Evolutionary conservation across 805 yeast species (phyloP).

Genomic region (Starmerella ratchasimensis): DNA sequence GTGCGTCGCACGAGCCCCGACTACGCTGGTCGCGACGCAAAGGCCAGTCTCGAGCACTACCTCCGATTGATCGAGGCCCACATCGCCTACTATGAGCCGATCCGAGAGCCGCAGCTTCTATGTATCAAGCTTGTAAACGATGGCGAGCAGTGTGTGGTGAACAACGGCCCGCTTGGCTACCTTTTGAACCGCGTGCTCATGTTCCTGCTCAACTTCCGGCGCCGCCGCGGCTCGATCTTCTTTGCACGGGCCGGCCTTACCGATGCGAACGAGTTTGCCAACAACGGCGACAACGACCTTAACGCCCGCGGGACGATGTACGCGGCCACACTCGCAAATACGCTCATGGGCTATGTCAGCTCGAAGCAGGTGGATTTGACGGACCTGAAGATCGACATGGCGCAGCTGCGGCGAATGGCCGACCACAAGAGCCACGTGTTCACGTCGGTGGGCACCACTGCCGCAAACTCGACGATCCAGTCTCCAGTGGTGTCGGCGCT

Average conservation of each 20-base stretch:
- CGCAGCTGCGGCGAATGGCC: constrained; percentile 13
- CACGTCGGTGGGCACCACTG: constrained; percentile 10
- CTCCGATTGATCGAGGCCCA: constrained; percentile 54
- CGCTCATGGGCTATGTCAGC: constrained; percentile 34
- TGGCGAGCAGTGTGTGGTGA: constrained; percentile 69
- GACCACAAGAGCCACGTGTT: constrained; percentile 15
- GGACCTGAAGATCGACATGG: constrained; percentile 13
- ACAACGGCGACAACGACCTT: constrained; percentile 67
- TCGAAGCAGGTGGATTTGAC: constrained; percentile 17
- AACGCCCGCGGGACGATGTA: constrained; percentile 60
- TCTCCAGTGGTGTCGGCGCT: constrained; percentile 6
- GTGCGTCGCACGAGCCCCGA: constrained; percentile 76
- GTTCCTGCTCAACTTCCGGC: constrained; percentile 79
- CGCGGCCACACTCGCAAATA: constrained; percentile 47
- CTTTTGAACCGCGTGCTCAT: constrained; percentile 81
- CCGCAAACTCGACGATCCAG: constrained; percentile 7
- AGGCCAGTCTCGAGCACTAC: constrained; percentile 65
- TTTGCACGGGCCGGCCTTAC: constrained; percentile 47
- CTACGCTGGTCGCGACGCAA: constrained; percentile 60
- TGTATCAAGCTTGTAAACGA: constrained; percentile 82
- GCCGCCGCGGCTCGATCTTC: constrained; percentile 78
- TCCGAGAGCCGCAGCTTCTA: constrained; percentile 48
- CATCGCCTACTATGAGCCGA: constrained; percentile 57
- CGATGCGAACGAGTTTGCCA: constrained; percentile 40
- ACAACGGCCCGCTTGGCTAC: constrained; percentile 76